Evolutionary conservation across 768 basidiomycete species (phyloP), one percentile per base, ranked within the genome.

Genomic region (Sutorius australiensis): DNA sequence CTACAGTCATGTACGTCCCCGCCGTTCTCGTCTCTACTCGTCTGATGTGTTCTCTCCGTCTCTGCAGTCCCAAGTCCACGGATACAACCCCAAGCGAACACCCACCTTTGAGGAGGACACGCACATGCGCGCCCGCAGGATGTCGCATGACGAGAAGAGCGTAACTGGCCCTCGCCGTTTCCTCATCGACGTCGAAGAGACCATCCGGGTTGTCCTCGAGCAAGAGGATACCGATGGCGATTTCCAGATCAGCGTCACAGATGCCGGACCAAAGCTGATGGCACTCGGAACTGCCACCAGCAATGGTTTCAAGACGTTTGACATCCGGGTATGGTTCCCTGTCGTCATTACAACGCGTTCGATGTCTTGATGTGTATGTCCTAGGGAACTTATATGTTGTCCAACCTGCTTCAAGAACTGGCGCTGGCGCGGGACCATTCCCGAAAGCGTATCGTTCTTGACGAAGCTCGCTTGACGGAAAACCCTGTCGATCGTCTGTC

Each of bases 331-430:
- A 68, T 58, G 81, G 69, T 2, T 9, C 53, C 33, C 37, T 45
- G 37, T 42, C 21, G n/a, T 38, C 13, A 24, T 53, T 28, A 17
- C 40, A 19, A 14, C 54, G 16, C 33, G 19, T 50, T 40, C 16
- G 53, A 51, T 33, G 32, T 56, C 46, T 53, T 59, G 48, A 57
- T 27, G 47, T 24, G 40, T 46, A 24, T 57, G 13, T 55, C 62
- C 14, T 65, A 95, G 88, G 95, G 97, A 38, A 98, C 89, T n/a
- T 99, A 98, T 73, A 98, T 98, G 95, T 78, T 99, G 42, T 98
- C 95, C 12, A 98, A 98, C 72, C 82, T 99, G 24, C 79, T 99
- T n/a, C 95, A 99, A 76, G 95, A 99, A 68, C 86, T 99, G 43
- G 95, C 95, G 3, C 83, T 98, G 19, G 95, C 97, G 6, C 84